Conservation (phyloP, 139 green algal genomes). For the Coelastrella sp. region DNA sequence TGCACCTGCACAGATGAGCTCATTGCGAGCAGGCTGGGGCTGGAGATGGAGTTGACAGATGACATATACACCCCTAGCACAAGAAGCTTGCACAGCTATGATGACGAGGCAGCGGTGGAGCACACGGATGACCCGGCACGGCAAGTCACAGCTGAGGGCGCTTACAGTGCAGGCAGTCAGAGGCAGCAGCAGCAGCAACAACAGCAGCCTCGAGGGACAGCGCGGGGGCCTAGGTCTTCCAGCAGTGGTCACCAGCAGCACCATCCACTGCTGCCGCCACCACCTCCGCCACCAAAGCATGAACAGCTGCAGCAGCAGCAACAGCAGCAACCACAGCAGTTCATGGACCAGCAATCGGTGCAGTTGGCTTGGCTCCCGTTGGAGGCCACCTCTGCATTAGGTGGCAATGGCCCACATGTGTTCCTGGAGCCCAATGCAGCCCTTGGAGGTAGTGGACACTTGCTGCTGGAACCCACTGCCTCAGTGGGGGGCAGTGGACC, state of each 20-base stretch:
- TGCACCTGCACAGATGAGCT: conserved; percentile 15
- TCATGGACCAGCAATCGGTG: background rate
- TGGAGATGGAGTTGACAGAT: conserved; percentile 29
- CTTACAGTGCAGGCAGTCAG: background rate
- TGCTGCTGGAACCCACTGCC: background rate
- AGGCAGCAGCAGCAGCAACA: conserved; percentile 26
- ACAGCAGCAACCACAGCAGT: background rate
- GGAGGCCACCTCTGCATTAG: background rate
- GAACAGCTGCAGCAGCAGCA: conserved; percentile 8
- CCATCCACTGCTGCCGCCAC: background rate
- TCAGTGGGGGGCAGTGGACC: background rate
- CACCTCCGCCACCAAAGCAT: background rate
- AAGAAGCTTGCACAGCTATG: conserved; percentile 15
- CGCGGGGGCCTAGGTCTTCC: background rate
- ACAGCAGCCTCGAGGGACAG: conserved; percentile 6
- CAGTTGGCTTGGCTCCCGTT: background rate
- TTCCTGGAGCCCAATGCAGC: background rate
- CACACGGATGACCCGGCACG: background rate
- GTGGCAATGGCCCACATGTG: background rate
- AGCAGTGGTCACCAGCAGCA: background rate
- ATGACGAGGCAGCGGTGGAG: conserved; percentile 21
- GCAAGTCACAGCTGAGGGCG: background rate
- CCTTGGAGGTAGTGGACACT: background rate
- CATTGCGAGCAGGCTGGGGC: background rate
- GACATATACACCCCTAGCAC: conserved; percentile 36